Conservation (phyloP, 2,329 filamentous ascomycete species). For the Penicillium brevicompactum region DNA sequence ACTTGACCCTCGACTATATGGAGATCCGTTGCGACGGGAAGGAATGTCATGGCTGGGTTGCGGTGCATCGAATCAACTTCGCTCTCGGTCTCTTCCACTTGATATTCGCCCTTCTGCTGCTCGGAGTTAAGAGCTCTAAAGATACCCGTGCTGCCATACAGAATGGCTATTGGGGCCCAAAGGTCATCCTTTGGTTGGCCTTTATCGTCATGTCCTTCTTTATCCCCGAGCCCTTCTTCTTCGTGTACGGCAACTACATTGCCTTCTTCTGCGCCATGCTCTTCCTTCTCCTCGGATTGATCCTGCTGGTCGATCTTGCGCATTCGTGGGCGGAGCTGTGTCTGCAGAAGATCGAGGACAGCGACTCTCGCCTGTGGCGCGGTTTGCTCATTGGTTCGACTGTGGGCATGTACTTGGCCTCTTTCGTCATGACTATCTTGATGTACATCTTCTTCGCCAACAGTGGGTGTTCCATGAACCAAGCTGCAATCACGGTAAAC, state of each 20-base stretch:
- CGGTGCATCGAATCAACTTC: constrained; percentile 97
- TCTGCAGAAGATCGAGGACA: constrained; percentile 86
- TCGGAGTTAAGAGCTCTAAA: constrained; percentile 85
- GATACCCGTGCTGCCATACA: constrained; percentile 86
- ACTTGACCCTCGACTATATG: constrained; percentile 92
- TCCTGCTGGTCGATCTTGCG: constrained; percentile 90
- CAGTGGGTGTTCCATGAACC: constrained; percentile 87
- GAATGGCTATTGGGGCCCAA: constrained; percentile 99
- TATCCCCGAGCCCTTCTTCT: constrained; percentile 92
- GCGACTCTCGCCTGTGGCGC: constrained; percentile 82
- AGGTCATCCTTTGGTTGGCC: constrained; percentile 84
- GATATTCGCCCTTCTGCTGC: constrained; percentile 77
- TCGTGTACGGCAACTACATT: constrained; percentile 94
- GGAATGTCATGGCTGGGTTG: constrained; percentile 92
- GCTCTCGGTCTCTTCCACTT: constrained; percentile 93
- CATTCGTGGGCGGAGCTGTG: constrained; percentile 98
- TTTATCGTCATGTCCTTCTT: constrained; percentile 91
- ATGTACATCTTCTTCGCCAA: constrained; percentile 96
- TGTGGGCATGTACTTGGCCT: constrained; percentile 87
- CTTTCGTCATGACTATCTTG: constrained; percentile 89
- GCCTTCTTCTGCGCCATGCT: constrained; percentile 85
- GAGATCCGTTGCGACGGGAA: constrained; percentile 90
- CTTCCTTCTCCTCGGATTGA: constrained; percentile 88
- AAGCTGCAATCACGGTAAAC: constrained; percentile 89
- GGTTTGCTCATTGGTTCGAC: constrained; percentile 88